These are phyloP conservation scores for Cladosporium sp. DNA, from an alignment of 2,329 filamentous ascomycete genomes.

Conservation along the genomic window DNA sequence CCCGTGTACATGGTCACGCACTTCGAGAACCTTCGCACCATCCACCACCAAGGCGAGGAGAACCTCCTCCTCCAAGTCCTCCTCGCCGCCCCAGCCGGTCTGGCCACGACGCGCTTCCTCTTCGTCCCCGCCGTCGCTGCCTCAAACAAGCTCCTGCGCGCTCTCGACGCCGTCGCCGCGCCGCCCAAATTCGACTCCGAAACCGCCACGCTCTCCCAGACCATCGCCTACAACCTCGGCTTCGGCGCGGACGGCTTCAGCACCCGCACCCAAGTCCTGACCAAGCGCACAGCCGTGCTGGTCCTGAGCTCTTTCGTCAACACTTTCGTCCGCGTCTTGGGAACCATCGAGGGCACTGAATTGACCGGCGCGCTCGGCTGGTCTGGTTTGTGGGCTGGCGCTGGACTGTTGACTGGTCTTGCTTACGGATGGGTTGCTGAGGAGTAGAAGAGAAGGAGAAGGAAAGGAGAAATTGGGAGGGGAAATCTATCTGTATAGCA, in stretches of 20 bases:
- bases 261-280: conserved; percentile 57
- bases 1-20: conserved; percentile 67
- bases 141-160: conserved; percentile 11
- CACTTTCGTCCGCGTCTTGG: conserved; percentile 59
- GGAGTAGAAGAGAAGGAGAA: not conserved
- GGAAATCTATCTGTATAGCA: no score
- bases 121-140: conserved; percentile 56
- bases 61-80: conserved; percentile 45
- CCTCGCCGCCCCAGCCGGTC: conserved; percentile 62
- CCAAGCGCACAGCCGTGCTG: conserved; percentile 50
- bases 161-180: conserved; percentile 9
- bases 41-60: conserved; percentile 63
- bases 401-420: conserved; percentile 56
- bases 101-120: conserved; percentile 69
- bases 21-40: conserved; percentile 66
- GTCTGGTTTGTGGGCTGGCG: conserved; percentile 68
- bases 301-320: conserved; percentile 45
- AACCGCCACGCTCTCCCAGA: conserved; percentile 62
- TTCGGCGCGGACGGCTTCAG: conserved; percentile 61
- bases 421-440: conserved; percentile 47
- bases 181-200: conserved; percentile 57
- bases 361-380: conserved; percentile 65
- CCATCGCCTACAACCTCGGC: conserved; percentile 61
- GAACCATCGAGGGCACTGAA: conserved; percentile 67
- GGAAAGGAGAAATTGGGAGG: not conserved